Base-by-base conservation (phyloP, 768 basidiomycete species). In the Chalciporus sphaerocephalus region DNA sequence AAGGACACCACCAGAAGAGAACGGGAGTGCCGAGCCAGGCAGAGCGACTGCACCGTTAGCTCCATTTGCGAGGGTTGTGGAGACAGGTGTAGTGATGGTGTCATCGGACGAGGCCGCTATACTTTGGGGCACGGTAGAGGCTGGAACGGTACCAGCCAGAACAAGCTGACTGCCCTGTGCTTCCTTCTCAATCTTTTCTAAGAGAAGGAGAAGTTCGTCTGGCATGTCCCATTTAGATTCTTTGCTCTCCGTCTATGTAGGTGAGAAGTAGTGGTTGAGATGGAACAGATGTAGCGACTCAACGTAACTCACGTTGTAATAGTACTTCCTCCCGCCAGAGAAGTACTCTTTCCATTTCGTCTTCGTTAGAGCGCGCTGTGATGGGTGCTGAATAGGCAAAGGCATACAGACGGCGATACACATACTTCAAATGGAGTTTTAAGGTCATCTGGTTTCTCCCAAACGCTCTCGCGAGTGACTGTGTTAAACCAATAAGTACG, bases 151-250 rank as follows among this genome's bases (percentile, higher is more conserved):
- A 35, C 50, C 52, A 3, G 64, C 65, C 27, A 69, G 61, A 41
- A 72, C 70, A 37, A 68, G 69, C 38, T 65, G 56, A 18, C 61
- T 70, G 11, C 60, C 58, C 38, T 72, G 73, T 4, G 70, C 68
- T 48, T 91, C 87, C 62, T 87, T 87, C 65, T 92, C 88, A 0
- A 94, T 85, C 55, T 85, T 88, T 61, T 90, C 86, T 28, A 92
- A 73, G 18, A 94, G 68, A n/a, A 89, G 74, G 18, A 86, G 69
- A 21, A 99, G 79, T 58, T 98, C 94, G 43, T 92, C 85, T 9
- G 96, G 96, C 82, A 95, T 87, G 48, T 95, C 92, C 96, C 96
- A 98, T 72, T 94, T 92, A 2, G 93, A 95, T 67, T 95, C 90
- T 56, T 92, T 95, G 23, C 83, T 79, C 33, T 87, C 83, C 24